Base-by-base conservation (phyloP, 2,329 filamentous ascomycete species). In the Macrophomina phaseolina region DNA sequence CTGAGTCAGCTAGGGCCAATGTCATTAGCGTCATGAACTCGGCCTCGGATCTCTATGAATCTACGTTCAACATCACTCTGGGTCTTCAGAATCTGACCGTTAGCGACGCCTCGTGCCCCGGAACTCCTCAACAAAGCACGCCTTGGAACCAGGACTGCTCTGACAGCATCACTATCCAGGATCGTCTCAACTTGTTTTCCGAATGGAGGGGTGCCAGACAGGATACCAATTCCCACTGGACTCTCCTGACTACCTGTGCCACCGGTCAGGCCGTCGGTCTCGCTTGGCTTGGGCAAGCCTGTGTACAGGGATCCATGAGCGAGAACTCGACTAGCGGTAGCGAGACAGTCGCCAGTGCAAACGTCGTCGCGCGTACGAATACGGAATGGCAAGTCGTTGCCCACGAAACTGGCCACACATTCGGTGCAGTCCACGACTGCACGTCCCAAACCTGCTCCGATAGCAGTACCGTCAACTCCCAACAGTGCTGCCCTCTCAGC, bases 341-440 rank as follows among this genome's bases (percentile, higher is more conserved):
- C 2, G 91, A 95, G 78, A 92, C 89, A 0, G 91, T 97, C 36
- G 89, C 91, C 23, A 91, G 92, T 38, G 90, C 94, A 68, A 98
- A 97, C 75, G 92, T 99, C 0, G 93, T 99, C 28, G 89, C 95
- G 32, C 88, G 88, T 70, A 97, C 93, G 0, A 85, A 87, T 28
- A 90, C 88, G 3, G 94, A 97, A 76, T 98, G 94, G 94, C 93
- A 97, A 77, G 91, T 98, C 67, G 92, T 98, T 79, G 94, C 94
- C 36, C 94, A 98, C 76, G 94, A 98, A 79, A 90, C 90, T 3
- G 94, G 94, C 1, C 94, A 98, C 78, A 98, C 93, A 0, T 98
- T 97, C 77, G 94, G 94, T 53, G 95, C 94, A 5, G 93, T 97
- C 9, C 95, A 99, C 79, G 95, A 99, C 79, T 99, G 95, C 79